Evolutionary conservation across 2,329 filamentous ascomycete species (phyloP), one percentile per base, ranked within the genome.

Genomic region (Penicillium brevicompactum): DNA sequence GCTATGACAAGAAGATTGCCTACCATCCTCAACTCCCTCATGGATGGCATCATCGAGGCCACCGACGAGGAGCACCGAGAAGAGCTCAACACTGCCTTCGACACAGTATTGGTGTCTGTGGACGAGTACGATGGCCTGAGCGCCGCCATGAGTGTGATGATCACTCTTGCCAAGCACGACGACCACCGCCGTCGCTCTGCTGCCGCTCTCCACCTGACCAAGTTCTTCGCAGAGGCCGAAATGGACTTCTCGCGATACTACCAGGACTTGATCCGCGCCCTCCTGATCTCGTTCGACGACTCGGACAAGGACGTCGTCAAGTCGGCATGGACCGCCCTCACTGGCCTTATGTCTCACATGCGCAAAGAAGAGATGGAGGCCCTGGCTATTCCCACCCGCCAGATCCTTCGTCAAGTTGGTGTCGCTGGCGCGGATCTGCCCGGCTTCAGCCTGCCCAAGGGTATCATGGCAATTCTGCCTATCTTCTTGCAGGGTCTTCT

Each of bases 361-460:
- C 88, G 88, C 70, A 99, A 99, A 75, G 95, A 99, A 71, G 93
- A 97, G 76, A 97, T 99, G 94, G 95, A 99, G 70, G 87, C 89
- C 0, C 82, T 99, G 44, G 92, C 96, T 16, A 80, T 86, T 51
- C 94, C 93, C 0, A 96, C 93, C 2, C 83, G 93, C 56, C 90
- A 95, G 73, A 88, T 90, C 1, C 82, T 99, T 51, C 87, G 90
- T 62, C 91, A 93, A 67, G 90, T 97, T 45, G 94, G 95, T 65
- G 90, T 96, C 43, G 80, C 92, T 41, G 94, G 94, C 27, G 84
- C 87, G 40, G 88, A 92, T 67, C 81, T 99, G 45, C 86, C 92
- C 38, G 95, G 94, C 34, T 99, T 99, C 78, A 82, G 80, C 34
- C 79, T 97, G 53, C 94, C 93, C 1, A 99, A 97, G 84, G 95